These are phyloP conservation scores for Geotrichum reessii DNA, from an alignment of 1,139 yeast genomes.

Conservation along the genomic window DNA sequence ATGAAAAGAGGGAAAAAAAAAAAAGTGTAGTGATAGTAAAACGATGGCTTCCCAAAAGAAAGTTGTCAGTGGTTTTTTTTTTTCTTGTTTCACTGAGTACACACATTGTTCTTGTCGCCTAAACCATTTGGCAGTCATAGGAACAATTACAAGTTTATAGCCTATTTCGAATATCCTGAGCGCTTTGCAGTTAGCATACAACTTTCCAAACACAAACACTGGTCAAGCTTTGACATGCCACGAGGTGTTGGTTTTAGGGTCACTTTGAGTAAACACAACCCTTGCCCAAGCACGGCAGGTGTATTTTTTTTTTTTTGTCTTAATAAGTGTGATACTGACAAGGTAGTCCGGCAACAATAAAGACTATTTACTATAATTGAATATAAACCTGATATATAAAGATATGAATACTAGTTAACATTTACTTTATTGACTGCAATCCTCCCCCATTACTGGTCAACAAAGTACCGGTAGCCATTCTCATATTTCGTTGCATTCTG, in stretches of 20 bases:
- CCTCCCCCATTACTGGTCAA: conserved; percentile 3
- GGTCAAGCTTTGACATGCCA: neutral
- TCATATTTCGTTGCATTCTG: conserved; percentile 18
- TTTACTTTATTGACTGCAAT: neutral
- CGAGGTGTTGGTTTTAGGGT: neutral
- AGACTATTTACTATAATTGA: neutral
- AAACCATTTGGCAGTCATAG: neutral
- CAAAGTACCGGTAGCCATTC: conserved; percentile 8
- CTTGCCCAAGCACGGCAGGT: neutral
- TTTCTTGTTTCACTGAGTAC: neutral
- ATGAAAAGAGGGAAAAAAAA: neutral
- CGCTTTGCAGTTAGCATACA: neutral
- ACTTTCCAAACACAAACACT: neutral
- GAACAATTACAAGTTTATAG: neutral
- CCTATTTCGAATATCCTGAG: neutral
- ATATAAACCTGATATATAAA: neutral
- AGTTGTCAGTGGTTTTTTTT: neutral
- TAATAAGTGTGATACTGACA: neutral
- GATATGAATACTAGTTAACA: neutral
- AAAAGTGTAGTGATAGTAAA: neutral
- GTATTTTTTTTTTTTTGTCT: neutral
- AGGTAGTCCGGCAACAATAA: neutral
- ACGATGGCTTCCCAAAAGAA: neutral
- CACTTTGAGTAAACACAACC: neutral
- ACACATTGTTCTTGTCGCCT: neutral